Evolutionary conservation across 2,329 filamentous ascomycete genomes (phyloP), one percentile per base, ranked within the genome.

Genomic region (Colletotrichum sp.): DNA sequence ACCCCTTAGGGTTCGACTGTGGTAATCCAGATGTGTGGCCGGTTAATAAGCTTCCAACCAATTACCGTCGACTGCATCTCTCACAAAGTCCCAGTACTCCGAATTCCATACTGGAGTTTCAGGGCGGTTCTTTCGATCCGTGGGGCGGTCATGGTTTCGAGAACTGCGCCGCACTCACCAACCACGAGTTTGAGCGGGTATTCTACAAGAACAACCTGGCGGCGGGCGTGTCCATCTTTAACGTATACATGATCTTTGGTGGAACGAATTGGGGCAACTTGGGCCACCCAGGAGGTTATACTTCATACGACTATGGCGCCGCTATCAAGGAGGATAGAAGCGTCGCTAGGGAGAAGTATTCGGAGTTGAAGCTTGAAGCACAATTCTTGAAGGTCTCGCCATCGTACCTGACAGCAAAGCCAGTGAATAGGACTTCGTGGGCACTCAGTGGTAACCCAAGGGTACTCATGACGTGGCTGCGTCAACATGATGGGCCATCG

Each of bases 201-300:
- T 95, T 96, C 81, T 95, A 95, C 83, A 96, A 96, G 88, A 95
- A 95, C 79, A 88, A 92, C 68, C 90, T 93, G 68, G 91, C 91
- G 48, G 90, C 93, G 18, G 93, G 92, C 0, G 89, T 93, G 4
- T 92, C 90, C 0, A 90, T 96, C 9, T 86, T 95, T 73, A 96
- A 93, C 79, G 81, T 95, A 2, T 96, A 96, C 82, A 96, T 96
- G 95, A 92, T 90, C 1, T 95, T 90, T 78, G 95, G 95, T 16
- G 95, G 95, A 8, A 96, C 95, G 0, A 97, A 96, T 81, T 96
- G 95, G 95, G 95, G 95, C 0, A 96, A 95, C 77, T 83, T 95
- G 6, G 93, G 94, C 0, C 91, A 95, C 78, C 89, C 93, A 12
- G 92, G 92, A 13, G 92, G 89, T 4, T 93, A 93, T 76, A 92